Conservation (phyloP, 2,329 filamentous ascomycete genomes). For the Beauveria caledonica region DNA sequence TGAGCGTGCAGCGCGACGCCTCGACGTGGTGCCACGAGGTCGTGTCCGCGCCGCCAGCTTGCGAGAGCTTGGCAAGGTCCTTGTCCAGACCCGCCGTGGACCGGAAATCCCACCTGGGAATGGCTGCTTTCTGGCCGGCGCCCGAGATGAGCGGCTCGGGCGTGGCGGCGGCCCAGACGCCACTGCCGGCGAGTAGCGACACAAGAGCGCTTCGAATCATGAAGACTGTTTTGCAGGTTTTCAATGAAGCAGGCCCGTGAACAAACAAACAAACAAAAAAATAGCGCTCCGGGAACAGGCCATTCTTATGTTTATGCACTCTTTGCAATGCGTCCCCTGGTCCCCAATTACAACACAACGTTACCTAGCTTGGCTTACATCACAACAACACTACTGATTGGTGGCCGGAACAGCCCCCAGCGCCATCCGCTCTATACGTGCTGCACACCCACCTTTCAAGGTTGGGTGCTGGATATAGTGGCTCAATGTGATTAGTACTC, state of each 20-base stretch:
- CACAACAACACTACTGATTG: neutral
- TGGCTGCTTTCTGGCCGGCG: slow-evolving; percentile 22
- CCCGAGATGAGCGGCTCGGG: slow-evolving; percentile 16
- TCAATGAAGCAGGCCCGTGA: neutral
- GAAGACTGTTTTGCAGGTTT: neutral
- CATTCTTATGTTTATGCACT: neutral
- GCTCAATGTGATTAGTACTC: no score
- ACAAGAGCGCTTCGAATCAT: slow-evolving; percentile 1
- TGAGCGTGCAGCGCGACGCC: slow-evolving; percentile 42
- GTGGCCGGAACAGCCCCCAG: neutral
- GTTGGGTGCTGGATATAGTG: no score
- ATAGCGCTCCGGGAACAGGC: neutral
- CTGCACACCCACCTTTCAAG: no score
- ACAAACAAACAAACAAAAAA: neutral
- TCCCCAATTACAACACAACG: slow-evolving; percentile 8
- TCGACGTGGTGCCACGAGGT: slow-evolving; percentile 43
- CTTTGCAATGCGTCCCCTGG: neutral
- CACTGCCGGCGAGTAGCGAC: slow-evolving; percentile 5
- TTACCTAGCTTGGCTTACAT: slow-evolving; percentile 5
- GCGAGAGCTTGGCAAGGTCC: slow-evolving; percentile 34
- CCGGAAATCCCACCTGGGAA: slow-evolving; percentile 42
- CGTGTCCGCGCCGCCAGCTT: slow-evolving; percentile 32
- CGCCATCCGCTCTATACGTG: no score
- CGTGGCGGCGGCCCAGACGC: slow-evolving; percentile 8
- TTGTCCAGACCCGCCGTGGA: slow-evolving; percentile 30